A percentile compares a stretch with the other conserved stretches of the same genome.
Conservation (phyloP, 768 basidiomycete species). For the Cyclocybe cylindracea region DNA sequence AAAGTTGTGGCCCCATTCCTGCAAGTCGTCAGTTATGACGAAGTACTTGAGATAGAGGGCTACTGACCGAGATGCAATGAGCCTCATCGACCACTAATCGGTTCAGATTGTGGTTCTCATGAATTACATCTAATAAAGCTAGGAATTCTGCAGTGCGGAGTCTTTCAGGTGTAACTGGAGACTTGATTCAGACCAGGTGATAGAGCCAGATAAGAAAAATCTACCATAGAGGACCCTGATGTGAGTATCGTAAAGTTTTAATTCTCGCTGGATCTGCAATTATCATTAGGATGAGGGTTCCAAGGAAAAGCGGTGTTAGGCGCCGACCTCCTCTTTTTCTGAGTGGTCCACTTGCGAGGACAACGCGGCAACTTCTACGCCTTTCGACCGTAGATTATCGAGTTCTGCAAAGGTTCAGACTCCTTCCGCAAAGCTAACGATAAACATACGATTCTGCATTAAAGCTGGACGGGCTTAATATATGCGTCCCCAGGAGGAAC, state of each 20-base stretch:
- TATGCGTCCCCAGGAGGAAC: neutral
- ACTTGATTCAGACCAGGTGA: neutral
- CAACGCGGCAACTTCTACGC: constrained; percentile 60
- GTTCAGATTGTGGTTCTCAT: constrained; percentile 61
- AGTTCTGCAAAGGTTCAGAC: constrained; percentile 50
- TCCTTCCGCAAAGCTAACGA: neutral
- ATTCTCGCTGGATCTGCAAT: constrained; percentile 58
- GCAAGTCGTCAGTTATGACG: neutral
- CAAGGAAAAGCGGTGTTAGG: neutral
- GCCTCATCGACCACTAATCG: constrained; percentile 86
- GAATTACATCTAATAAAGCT: constrained; percentile 46
- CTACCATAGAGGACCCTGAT: constrained; percentile 73
- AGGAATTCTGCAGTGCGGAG: constrained; percentile 57
- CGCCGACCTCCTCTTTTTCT: constrained; percentile 56
- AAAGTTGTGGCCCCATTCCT: constrained; percentile 90
- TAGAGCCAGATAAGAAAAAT: constrained; percentile 16
- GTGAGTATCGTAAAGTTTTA: constrained; percentile 57
- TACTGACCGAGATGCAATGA: constrained; percentile 76
- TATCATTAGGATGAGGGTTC: neutral
- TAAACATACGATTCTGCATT: constrained; percentile 74
- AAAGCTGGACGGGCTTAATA: constrained; percentile 47
- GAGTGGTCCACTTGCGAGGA: constrained; percentile 61
- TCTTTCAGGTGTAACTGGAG: constrained; percentile 75
- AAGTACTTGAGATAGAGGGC: neutral
- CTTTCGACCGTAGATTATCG: constrained; percentile 51